Percentiles rank a stretch among this genome's conserved stretches.
These are phyloP conservation scores for Annulohypoxylon nitens DNA, from an alignment of 495 filamentous ascomycete species.

Conservation along the genomic window DNA sequence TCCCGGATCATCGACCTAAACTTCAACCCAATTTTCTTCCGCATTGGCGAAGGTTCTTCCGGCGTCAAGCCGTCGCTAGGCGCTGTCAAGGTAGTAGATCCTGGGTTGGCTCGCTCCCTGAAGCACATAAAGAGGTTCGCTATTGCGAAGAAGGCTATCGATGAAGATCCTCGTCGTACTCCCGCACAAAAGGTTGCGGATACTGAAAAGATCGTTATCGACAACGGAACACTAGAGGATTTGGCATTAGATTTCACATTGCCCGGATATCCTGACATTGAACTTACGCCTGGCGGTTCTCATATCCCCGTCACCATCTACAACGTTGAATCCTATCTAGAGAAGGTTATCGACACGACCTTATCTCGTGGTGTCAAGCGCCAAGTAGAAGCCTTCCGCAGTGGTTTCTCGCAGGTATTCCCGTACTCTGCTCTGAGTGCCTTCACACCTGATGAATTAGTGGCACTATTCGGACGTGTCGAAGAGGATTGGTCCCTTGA, in stretches of 20 bases:
- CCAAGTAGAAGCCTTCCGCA: constrained; percentile 91
- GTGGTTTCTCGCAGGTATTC: constrained; percentile 96
- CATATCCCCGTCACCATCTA: constrained; percentile 84
- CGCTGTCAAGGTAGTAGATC: constrained; percentile 91
- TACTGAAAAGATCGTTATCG: constrained; percentile 74
- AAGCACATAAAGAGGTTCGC: constrained; percentile 91
- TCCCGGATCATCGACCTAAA: constrained; percentile 98
- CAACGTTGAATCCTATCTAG: constrained; percentile 88
- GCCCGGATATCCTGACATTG: constrained; percentile 91
- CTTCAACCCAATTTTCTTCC: constrained; percentile 98
- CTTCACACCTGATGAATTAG: constrained; percentile 97
- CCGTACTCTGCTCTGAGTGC: constrained; percentile 91
- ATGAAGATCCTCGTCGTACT: constrained; percentile 73
- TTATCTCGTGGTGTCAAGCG: constrained; percentile 86
- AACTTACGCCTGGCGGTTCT: constrained; percentile 80
- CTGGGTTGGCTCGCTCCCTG: constrained; percentile 85
- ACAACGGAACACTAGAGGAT: constrained; percentile 84
- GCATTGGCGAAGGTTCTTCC: constrained; percentile 80
- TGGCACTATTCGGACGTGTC: constrained; percentile 92
- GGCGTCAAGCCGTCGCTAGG: constrained; percentile 88
- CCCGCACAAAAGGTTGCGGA: constrained; percentile 76
- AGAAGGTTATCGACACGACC: constrained; percentile 92
- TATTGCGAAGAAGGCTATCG: constrained; percentile 82
- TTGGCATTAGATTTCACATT: constrained; percentile 93
- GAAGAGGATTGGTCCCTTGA: constrained; percentile 99